Percentiles rank a stretch among this genome's conserved stretches.
Conservation (phyloP, 805 yeast species). For the Wickerhamiella dianesei region DNA sequence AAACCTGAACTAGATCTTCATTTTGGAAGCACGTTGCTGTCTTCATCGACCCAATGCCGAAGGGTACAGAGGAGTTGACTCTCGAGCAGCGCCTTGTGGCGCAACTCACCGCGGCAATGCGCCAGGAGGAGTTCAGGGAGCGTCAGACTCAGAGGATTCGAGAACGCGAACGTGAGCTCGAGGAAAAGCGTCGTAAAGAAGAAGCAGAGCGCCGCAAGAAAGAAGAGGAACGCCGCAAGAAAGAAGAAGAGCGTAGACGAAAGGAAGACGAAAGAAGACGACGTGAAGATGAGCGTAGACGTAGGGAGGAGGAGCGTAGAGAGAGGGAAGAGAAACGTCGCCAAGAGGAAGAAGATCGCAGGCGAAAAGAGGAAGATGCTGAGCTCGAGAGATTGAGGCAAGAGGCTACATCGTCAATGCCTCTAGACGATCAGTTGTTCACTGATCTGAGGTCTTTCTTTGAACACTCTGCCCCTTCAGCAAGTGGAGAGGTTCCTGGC, state of each 20-base stretch:
- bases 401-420: not conserved
- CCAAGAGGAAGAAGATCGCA: not conserved
- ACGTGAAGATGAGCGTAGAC: not conserved
- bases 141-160: not conserved
- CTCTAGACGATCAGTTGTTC: not conserved
- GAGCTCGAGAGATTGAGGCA: not conserved
- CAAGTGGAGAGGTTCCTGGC: not conserved
- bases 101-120: conserved; percentile 16
- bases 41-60: not conserved
- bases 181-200: not conserved
- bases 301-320: not conserved
- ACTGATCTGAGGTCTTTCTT: not conserved
- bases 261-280: not conserved
- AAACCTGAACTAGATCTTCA: no score
- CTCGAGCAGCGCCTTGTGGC: conserved; percentile 16
- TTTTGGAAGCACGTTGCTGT: no score
- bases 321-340: not conserved
- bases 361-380: not conserved
- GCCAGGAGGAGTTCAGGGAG: conserved; percentile 10
- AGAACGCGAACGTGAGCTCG: not conserved
- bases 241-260: not conserved
- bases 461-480: not conserved
- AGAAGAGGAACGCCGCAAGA: not conserved
- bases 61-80: conserved; percentile 5
- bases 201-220: not conserved